A percentile compares a stretch with the other conserved stretches of the same genome.
phyloP scores from a whole-genome alignment of 768 basidiomycete genomes.

The Panaeolus papilionaceus region DNA sequence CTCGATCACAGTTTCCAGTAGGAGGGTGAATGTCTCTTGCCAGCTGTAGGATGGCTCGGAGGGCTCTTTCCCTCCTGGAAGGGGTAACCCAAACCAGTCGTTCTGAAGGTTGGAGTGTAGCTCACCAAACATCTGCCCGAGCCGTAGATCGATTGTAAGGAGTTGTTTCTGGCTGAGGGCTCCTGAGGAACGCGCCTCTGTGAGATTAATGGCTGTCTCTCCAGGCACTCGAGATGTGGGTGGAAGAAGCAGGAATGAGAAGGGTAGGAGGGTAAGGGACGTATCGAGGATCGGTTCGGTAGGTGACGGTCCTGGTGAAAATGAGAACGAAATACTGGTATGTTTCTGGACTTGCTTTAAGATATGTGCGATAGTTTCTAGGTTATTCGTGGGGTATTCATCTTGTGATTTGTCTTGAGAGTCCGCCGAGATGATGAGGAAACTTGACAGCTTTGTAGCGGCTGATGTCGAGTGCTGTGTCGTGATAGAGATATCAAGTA shows the following conservation, averaged over 20 bases:
- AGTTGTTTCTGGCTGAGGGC: slow-evolving; percentile 39
- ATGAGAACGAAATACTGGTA: slow-evolving; percentile 49
- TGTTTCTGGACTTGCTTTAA: slow-evolving; percentile 46
- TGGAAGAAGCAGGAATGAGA: slow-evolving; percentile 58
- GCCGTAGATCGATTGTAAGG: slow-evolving; percentile 59
- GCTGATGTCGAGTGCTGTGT: not conserved
- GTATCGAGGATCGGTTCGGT: slow-evolving; percentile 62
- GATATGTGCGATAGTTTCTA: slow-evolving; percentile 29
- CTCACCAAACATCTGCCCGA: slow-evolving; percentile 65
- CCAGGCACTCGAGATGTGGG: slow-evolving; percentile 42
- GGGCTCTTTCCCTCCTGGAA: slow-evolving; percentile 30
- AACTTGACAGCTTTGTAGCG: slow-evolving; percentile 29
- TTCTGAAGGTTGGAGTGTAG: slow-evolving; percentile 74
- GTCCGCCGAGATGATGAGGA: slow-evolving; percentile 35
- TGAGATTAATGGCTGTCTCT: slow-evolving; percentile 41
- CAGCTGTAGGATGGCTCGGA: slow-evolving; percentile 62
- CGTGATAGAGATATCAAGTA: slow-evolving; percentile 21
- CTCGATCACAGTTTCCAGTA: slow-evolving; percentile 63
- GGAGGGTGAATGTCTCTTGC: slow-evolving; percentile 74
- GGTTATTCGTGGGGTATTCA: slow-evolving; percentile 8
- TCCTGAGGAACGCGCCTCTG: slow-evolving; percentile 41
- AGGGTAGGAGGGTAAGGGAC: slow-evolving; percentile 50
- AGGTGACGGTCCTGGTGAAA: slow-evolving; percentile 43
- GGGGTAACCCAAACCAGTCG: slow-evolving; percentile 74
- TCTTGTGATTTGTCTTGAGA: slow-evolving; percentile 11